Conservation (phyloP, 345 rosid genomes). For the Clausena lansium region DNA sequence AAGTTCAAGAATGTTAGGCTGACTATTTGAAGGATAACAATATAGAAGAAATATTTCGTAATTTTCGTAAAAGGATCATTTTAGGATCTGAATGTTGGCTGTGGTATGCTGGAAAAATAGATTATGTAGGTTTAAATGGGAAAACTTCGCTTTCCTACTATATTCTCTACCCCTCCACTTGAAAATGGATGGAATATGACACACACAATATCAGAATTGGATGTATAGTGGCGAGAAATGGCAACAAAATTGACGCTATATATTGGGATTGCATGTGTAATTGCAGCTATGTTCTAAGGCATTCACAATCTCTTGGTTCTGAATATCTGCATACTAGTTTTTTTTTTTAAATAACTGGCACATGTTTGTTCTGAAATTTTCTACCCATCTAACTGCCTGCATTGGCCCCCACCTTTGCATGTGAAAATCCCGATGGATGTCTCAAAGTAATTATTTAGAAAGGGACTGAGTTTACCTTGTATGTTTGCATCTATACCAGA, state of each 20-base stretch:
- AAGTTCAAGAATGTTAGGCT: neutral
- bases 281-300: neutral
- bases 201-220: neutral
- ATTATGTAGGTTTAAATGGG: neutral
- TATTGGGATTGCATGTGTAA: neutral
- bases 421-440: neutral
- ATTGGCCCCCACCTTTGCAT: neutral
- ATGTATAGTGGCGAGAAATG: neutral
- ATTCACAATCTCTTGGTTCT: neutral
- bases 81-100: neutral
- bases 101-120: neutral
- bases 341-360: neutral
- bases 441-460: neutral
- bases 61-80: constrained; percentile 7
- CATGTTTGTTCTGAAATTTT: neutral
- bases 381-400: neutral
- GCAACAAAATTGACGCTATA: neutral
- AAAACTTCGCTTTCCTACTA: neutral
- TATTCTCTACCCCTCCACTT: too few species aligned
- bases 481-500: constrained; percentile 29
- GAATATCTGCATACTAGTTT: neutral
- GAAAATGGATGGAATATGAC: neutral
- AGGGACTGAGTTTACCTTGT: constrained; percentile 45
- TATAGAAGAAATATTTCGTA: neutral
- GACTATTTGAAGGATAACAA: neutral